Evolutionary conservation across 129 eudicot species (phyloP).

Genomic region (Flaveria sonorensis): DNA sequence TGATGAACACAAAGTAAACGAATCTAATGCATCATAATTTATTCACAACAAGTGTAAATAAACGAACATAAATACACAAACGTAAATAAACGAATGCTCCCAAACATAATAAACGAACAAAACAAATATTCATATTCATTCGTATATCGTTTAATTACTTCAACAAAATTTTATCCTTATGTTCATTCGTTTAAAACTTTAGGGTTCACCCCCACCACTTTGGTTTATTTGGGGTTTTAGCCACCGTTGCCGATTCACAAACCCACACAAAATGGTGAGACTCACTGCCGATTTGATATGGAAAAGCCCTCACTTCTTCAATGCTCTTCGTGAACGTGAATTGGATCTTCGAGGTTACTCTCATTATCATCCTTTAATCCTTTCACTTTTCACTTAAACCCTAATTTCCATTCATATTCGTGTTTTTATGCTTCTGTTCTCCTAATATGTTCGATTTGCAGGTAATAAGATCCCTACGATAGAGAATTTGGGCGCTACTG

Average conservation of each 20-base stretch:
- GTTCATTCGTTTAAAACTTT: too few species aligned
- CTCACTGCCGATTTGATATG: slow-evolving; percentile 87
- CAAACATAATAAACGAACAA: too few species aligned
- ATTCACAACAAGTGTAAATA: too few species aligned
- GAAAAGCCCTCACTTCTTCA: slow-evolving; percentile 99
- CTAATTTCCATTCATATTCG: background rate
- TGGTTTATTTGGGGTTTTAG: slow-evolving; percentile 41
- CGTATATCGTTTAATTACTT: rapidly evolving
- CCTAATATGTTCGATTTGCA: slow-evolving; percentile 23
- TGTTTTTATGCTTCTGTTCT: background rate
- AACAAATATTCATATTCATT: too few species aligned
- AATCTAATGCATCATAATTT: too few species aligned
- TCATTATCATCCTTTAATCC: background rate
- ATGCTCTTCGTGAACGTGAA: slow-evolving; percentile 93
- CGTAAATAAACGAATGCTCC: too few species aligned
- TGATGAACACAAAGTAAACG: too few species aligned
- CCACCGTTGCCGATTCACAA: slow-evolving; percentile 1
- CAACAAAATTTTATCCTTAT: too few species aligned
- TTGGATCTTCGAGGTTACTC: slow-evolving; percentile 90
- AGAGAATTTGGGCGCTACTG: slow-evolving; percentile 96
- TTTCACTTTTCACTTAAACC: slow-evolving; percentile 8
- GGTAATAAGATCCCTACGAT: slow-evolving; percentile 90
- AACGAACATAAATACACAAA: too few species aligned
- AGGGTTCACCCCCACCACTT: background rate
- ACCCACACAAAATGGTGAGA: slow-evolving; percentile 65